Evolutionary conservation across 352 stramenopile genomes (phyloP).

Genomic region (Pythium grandisporangium): DNA sequence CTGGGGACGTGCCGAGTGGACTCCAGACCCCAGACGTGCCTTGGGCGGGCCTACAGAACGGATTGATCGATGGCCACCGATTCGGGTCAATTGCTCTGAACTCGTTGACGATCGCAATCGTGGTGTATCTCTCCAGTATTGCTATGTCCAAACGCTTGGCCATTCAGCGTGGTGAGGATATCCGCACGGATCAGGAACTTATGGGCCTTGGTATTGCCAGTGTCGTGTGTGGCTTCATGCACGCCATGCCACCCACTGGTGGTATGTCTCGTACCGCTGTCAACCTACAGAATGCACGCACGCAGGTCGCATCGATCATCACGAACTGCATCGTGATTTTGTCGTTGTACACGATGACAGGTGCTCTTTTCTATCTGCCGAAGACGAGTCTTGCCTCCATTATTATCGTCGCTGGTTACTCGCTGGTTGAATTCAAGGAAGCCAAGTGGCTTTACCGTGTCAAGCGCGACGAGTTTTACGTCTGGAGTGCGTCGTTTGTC

Average conservation of each 20-base stretch:
- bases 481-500: constrained; percentile 39
- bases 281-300: constrained; percentile 81
- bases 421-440: constrained; percentile 83
- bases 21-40: constrained; percentile 30
- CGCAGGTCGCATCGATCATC: constrained; percentile 74
- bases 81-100: constrained; percentile 46
- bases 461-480: constrained; percentile 44
- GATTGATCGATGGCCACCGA: constrained; percentile 22
- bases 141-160: constrained; percentile 82
- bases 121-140: constrained; percentile 86
- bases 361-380: constrained; percentile 79
- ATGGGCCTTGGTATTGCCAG: constrained; percentile 81
- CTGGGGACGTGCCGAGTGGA: constrained; percentile 50
- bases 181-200: constrained; percentile 75
- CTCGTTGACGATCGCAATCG: constrained; percentile 54
- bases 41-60: constrained; percentile 43
- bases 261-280: constrained; percentile 86
- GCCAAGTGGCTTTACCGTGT: constrained; percentile 73
- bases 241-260: constrained; percentile 71
- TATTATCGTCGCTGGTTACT: constrained; percentile 85
- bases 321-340: constrained; percentile 76
- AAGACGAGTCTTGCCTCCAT: constrained; percentile 69
- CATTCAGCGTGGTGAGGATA: constrained; percentile 51
- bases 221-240: constrained; percentile 76
- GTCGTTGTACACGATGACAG: constrained; percentile 75